Evolutionary conservation across 352 stramenopile species (phyloP).

Genomic region (Globisporangium emineosum): DNA sequence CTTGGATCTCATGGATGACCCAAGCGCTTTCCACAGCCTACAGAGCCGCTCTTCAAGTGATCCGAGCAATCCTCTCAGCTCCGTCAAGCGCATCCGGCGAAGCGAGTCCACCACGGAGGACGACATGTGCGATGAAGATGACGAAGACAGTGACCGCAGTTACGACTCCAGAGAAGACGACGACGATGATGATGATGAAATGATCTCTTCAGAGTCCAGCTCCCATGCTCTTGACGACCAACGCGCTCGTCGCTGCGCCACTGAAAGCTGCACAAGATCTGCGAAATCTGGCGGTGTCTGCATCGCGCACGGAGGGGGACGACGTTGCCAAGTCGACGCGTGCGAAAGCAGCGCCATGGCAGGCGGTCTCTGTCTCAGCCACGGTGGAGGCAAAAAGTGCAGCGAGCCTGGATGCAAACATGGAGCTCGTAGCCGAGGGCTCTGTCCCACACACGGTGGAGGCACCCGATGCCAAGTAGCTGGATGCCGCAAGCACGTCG

Average conservation of each 20-base stretch:
- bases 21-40: background rate
- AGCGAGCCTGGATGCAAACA: constrained; percentile 31
- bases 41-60: background rate
- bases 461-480: constrained; percentile 49
- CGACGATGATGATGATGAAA: constrained; percentile 5
- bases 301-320: background rate
- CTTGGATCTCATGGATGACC: background rate
- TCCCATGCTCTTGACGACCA: background rate
- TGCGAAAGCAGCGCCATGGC: background rate
- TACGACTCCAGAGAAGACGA: constrained; percentile 11
- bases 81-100: constrained; percentile 6
- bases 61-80: background rate
- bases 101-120: constrained; percentile 12
- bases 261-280: background rate
- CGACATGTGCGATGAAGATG: constrained; percentile 13
- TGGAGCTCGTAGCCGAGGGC: constrained; percentile 48
- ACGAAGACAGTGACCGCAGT: constrained; percentile 12
- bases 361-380: background rate
- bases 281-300: constrained; percentile 3
- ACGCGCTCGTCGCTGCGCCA: constrained; percentile 1
- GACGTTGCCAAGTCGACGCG: background rate
- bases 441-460: constrained; percentile 55
- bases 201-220: background rate
- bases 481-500: constrained; percentile 65
- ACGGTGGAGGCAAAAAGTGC: constrained; percentile 24